Percentiles rank a stretch among this genome's conserved stretches.
Evolutionary conservation across 2,329 filamentous ascomycete genomes (phyloP).

Genomic region (Neobulgaria alba): DNA sequence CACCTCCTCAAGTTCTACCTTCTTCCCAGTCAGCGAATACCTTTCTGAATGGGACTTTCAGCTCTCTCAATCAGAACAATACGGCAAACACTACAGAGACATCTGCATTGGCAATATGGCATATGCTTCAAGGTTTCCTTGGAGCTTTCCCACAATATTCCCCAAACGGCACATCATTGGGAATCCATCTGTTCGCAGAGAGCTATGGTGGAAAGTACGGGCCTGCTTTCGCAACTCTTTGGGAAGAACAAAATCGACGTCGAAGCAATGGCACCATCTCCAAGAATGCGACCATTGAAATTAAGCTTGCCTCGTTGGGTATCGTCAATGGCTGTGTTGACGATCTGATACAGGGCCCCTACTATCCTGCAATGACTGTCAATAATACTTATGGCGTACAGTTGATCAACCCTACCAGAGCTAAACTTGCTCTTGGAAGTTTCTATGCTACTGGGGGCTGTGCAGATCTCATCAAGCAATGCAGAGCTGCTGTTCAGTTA

Average conservation of each 20-base stretch:
- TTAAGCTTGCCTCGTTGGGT: conserved; percentile 54
- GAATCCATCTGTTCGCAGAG: conserved; percentile 59
- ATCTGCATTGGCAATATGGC: conserved; percentile 47
- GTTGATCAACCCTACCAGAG: conserved; percentile 43
- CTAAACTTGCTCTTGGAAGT: conserved; percentile 36
- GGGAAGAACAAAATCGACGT: conserved; percentile 53
- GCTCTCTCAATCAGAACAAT: conserved; percentile 38
- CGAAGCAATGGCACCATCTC: conserved; percentile 42
- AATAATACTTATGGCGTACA: conserved; percentile 60
- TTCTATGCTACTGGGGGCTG: conserved; percentile 45
- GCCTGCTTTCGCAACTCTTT: conserved; percentile 50
- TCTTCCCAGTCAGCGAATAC: conserved; percentile 25
- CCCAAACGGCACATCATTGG: conserved; percentile 42
- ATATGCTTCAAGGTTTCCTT: conserved; percentile 51
- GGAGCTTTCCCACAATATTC: conserved; percentile 49
- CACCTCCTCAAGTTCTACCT: conserved; percentile 30
- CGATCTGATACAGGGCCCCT: conserved; percentile 49
- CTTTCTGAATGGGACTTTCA: conserved; percentile 57
- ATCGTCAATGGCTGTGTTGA: conserved; percentile 68
- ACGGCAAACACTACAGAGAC: conserved; percentile 42
- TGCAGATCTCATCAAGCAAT: conserved; percentile 42
- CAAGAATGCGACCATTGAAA: conserved; percentile 44
- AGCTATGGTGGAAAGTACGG: conserved; percentile 66
- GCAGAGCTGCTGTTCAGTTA: conserved; percentile 35
- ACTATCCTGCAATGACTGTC: conserved; percentile 47